Evolutionary conservation across 352 stramenopile genomes (phyloP), one percentile per base, ranked within the genome.

Genomic region (Globisporangium canariense): DNA sequence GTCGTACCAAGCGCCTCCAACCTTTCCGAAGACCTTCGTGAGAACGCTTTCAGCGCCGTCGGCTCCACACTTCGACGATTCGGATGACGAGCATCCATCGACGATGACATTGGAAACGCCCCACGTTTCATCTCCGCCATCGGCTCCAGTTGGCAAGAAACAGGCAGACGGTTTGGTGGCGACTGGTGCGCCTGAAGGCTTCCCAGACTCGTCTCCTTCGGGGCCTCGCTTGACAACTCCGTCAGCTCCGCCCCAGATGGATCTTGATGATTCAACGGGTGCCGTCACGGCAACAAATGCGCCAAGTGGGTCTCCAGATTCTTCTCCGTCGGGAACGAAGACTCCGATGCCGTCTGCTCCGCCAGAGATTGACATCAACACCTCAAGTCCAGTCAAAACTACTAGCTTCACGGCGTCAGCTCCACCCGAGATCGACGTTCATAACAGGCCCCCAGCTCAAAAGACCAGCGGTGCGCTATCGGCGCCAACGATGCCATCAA

Each of bases 1-100:
- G 6, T n/a, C 64, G n/a, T 50, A 34, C 28, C 7, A 7, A n/a
- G 45, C 56, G 10, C 36, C 67, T 14, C 66, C 62, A 3, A 40
- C 51, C 22, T 16, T 20, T 8, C 1, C 22, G 3, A 38, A 34
- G 0, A 38, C 28, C 0, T 18, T 18, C 10, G 20, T 56, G n/a
- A 5, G 34, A 32, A 41, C 10, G n/a, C 16, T n/a, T 41, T 67
- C 62, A 14, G 52, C 63, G 28, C 76, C 76, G 7, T 83, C 76
- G 1, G 76, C 76, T 28, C 76, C 76, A 32, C 74, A 50, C 30
- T 81, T 83, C 47, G 64, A 73, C 45, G 71, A 79, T 54, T 81
- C 73, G 11, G 76, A 79, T 53, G 73, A 79, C 7, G 73, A 83
- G 46, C n/a, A 47, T 25, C 18, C 49, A 51, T 55, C 34, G 41